phyloP scores from a whole-genome alignment of 2,329 filamentous ascomycete species.

The Colletotrichum viniferum region DNA sequence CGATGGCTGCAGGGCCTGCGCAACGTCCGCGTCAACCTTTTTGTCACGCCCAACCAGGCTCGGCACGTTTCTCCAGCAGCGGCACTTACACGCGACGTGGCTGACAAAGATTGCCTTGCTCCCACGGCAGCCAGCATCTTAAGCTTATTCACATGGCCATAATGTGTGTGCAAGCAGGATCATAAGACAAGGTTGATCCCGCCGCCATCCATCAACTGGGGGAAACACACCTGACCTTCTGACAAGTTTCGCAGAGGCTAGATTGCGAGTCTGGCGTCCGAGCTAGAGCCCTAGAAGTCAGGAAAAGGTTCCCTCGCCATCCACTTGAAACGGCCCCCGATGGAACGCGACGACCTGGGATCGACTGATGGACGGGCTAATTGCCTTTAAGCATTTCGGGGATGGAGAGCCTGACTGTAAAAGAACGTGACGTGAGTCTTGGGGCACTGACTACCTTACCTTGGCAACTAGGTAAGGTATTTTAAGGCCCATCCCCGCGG shows the following conservation, averaged over 20 bases:
- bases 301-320: not conserved
- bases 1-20: not conserved
- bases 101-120: not conserved
- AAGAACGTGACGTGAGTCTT: not conserved
- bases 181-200: not conserved
- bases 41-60: not conserved
- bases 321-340: not conserved
- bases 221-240: not conserved
- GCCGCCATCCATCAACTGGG: not conserved
- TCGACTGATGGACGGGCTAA: not conserved
- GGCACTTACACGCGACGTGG: not conserved
- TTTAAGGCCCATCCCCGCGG: not conserved
- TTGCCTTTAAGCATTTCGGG: not conserved
- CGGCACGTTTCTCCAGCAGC: not conserved
- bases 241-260: not conserved
- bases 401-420: not conserved
- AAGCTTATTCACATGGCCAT: not conserved
- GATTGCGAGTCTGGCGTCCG: not conserved
- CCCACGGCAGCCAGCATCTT: not conserved
- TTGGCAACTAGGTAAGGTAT: not conserved
- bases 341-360: not conserved
- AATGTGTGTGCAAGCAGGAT: not conserved
- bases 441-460: not conserved
- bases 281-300: not conserved
- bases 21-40: not conserved